A percentile compares a stretch with the other conserved stretches of the same genome.
These are phyloP conservation scores for Capillidium heterosporum DNA, from an alignment of 371 early-diverging fungal genomes.

Conservation along the genomic window DNA sequence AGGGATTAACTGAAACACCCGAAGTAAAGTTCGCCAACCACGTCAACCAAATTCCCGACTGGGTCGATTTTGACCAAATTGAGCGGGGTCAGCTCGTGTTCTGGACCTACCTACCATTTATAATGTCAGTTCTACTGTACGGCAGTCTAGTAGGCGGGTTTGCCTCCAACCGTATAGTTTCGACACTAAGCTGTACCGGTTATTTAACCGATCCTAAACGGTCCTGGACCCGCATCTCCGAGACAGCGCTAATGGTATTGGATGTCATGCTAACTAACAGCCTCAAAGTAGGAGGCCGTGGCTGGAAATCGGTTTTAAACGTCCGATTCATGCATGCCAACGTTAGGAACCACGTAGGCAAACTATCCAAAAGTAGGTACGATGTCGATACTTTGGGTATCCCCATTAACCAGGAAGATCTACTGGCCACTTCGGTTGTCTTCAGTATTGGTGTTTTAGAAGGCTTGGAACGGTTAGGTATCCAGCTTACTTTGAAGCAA, in stretches of 20 bases:
- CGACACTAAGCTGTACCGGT: neutral
- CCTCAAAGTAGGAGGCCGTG: neutral
- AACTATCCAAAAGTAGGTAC: neutral
- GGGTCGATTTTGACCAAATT: constrained; percentile 2
- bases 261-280: neutral
- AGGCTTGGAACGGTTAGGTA: neutral
- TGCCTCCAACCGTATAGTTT: neutral
- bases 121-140: neutral
- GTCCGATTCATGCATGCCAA: constrained; percentile 3
- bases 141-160: neutral
- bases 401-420: neutral
- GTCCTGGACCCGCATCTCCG: neutral
- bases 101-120: neutral
- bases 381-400: neutral
- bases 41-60: neutral
- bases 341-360: neutral
- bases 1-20: neutral
- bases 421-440: neutral
- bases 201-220: neutral
- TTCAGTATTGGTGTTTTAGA: neutral
- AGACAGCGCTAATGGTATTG: neutral
- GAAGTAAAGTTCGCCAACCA: neutral
- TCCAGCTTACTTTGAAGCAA: neutral
- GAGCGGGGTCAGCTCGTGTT: neutral
- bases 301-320: neutral